These are phyloP conservation scores for Aegilops longissima DNA, from an alignment of 176 grass and related monocot species.

Conservation along the genomic window DNA sequence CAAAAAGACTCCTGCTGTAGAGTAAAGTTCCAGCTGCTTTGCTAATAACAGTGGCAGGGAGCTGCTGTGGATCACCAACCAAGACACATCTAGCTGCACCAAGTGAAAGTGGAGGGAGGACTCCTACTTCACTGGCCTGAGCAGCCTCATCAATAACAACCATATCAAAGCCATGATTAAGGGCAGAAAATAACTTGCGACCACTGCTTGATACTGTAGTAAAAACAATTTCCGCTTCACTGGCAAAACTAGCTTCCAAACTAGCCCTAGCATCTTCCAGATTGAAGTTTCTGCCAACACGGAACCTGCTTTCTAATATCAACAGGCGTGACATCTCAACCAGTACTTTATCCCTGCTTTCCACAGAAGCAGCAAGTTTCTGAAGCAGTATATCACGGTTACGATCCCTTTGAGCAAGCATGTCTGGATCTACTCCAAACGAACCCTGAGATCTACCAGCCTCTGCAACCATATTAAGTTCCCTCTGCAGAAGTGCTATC, in stretches of 20 bases:
- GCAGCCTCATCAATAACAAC: conserved; percentile 99
- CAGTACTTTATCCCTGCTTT: conserved; percentile 86
- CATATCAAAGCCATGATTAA: conserved; percentile 99
- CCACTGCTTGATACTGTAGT: conserved; percentile 98
- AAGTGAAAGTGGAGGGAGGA: conserved; percentile 76
- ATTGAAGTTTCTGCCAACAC: conserved; percentile 83
- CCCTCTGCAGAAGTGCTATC: conserved; percentile 69
- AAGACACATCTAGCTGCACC: conserved; percentile 95
- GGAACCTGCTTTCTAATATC: conserved; percentile 86
- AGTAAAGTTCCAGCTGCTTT: conserved; percentile 96
- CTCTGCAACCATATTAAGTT: conserved; percentile 71
- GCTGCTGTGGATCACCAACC: conserved; percentile 94
- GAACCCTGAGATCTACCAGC: conserved; percentile 84
- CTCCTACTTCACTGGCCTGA: conserved; percentile 96
- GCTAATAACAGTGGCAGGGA: conserved; percentile 96
- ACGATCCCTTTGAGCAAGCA: conserved; percentile 77
- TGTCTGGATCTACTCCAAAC: conserved; percentile 93
- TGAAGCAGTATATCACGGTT: conserved; percentile 77
- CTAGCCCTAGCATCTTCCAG: conserved; percentile 91
- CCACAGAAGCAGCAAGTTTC: conserved; percentile 80
- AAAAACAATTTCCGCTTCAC: conserved; percentile 99
- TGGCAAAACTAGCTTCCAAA: conserved; percentile 95
- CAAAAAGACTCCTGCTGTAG: conserved; percentile 94
- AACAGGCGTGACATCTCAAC: conserved; percentile 89
- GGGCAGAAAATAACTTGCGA: conserved; percentile 91